Conservation (phyloP, 148 eudicot species). For the Beta vulgaris region DNA sequence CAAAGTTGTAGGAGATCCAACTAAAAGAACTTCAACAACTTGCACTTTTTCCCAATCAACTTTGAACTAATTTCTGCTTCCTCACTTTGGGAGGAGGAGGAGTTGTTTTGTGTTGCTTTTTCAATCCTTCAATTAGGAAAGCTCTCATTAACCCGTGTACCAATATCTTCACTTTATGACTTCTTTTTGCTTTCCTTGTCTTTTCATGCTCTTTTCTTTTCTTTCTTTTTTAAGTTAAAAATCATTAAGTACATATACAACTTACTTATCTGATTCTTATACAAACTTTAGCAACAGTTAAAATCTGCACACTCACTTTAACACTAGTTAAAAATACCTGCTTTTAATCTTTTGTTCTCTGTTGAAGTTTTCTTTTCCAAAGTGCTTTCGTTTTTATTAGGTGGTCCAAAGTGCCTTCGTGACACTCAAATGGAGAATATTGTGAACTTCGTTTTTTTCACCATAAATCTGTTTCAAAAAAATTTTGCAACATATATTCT, state of each 20-base stretch:
- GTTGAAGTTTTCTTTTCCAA: not conserved
- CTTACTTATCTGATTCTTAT: not conserved
- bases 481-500: no score
- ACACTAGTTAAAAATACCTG: not conserved
- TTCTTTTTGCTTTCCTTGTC: not conserved
- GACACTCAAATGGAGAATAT: no score
- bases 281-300: not conserved
- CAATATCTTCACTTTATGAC: not conserved
- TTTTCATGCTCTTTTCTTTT: not conserved
- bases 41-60: slow-evolving; percentile 13
- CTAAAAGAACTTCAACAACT: slow-evolving; percentile 18
- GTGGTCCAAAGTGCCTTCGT: no score
- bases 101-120: not conserved
- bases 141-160: slow-evolving; percentile 15
- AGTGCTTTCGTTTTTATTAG: not conserved
- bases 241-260: not conserved
- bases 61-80: slow-evolving; percentile 14
- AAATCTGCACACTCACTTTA: not conserved
- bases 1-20: slow-evolving; percentile 16
- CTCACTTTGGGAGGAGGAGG: not conserved
- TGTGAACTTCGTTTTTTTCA: no score
- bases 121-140: not conserved
- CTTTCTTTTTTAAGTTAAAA: not conserved
- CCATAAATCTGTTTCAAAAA: no score
- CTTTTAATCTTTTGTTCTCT: not conserved